phyloP scores from a whole-genome alignment of 805 yeast species.

The Schwanniomyces polymorphus region DNA sequence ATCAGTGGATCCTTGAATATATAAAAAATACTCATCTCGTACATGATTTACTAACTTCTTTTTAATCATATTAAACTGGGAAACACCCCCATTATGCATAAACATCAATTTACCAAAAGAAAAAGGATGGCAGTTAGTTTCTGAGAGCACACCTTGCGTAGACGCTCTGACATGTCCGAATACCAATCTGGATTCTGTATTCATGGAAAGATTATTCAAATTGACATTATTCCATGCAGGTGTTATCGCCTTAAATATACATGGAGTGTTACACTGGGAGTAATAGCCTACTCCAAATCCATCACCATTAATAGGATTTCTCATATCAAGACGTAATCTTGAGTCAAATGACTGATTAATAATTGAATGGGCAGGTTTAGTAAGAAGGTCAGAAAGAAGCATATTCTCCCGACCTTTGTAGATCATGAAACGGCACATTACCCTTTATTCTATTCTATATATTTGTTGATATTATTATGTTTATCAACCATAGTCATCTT shows the following conservation, averaged over 20 bases:
- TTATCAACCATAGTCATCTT: no score
- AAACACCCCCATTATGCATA: constrained; percentile 95
- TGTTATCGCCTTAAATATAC: constrained; percentile 91
- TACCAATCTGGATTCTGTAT: constrained; percentile 79
- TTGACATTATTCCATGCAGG: constrained; percentile 98
- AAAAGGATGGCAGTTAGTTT: constrained; percentile 97
- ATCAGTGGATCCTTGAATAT: constrained; percentile 92
- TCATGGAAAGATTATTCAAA: constrained; percentile 78
- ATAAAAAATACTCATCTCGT: constrained; percentile 74
- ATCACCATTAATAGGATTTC: constrained; percentile 96
- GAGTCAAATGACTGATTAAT: constrained; percentile 95
- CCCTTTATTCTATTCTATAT: neutral
- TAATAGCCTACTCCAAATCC: constrained; percentile 98
- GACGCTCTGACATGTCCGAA: constrained; percentile 97
- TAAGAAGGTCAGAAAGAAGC: constrained; percentile 78
- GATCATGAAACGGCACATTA: constrained; percentile 90
- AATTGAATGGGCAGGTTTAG: constrained; percentile 95
- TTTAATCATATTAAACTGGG: constrained; percentile 73
- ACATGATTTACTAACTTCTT: constrained; percentile 69
- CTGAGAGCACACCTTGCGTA: constrained; percentile 90
- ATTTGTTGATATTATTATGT: neutral
- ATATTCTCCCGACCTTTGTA: constrained; percentile 91
- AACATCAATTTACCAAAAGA: constrained; percentile 84
- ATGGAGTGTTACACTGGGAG: constrained; percentile 63
- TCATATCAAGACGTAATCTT: constrained; percentile 78